These are phyloP conservation scores for Rehmannia glutinosa DNA, from an alignment of 257 asterid species.

Conservation along the genomic window DNA sequence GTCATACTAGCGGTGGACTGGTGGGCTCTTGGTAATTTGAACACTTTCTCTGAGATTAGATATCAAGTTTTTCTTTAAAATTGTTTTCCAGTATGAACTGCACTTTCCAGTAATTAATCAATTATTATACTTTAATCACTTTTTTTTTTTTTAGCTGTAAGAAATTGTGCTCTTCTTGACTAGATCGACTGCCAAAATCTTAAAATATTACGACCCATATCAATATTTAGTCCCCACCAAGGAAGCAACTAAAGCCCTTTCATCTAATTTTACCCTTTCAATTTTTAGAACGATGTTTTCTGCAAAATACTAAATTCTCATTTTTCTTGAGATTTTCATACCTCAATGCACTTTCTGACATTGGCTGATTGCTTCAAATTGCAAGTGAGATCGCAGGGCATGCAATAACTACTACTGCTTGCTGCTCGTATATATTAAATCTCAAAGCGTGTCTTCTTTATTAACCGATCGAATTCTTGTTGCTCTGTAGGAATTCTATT, in stretches of 20 bases:
- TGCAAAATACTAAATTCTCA: too few species aligned
- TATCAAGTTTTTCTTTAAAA: not conserved
- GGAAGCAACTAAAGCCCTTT: too few species aligned
- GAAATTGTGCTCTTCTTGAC: not conserved
- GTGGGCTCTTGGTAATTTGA: slow-evolving; percentile 98
- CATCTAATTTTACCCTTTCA: too few species aligned
- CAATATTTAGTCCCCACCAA: too few species aligned
- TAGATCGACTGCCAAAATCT: not conserved
- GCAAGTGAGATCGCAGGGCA: too few species aligned
- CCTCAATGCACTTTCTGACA: too few species aligned
- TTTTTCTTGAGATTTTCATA: too few species aligned
- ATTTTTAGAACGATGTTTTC: too few species aligned
- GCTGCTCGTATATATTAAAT: not conserved
- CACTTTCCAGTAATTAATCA: not conserved
- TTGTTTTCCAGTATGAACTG: not conserved
- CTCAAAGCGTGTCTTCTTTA: not conserved
- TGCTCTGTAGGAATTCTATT: slow-evolving; percentile 67
- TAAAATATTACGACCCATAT: not conserved
- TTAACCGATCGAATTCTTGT: not conserved
- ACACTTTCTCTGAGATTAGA: slow-evolving; percentile 7
- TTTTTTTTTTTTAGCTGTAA: not conserved
- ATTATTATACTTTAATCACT: not conserved
- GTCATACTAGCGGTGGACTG: slow-evolving; percentile 98
- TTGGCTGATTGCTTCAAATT: too few species aligned
- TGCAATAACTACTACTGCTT: too few species aligned